Evolutionary conservation across 2,329 filamentous ascomycete genomes (phyloP), one percentile per base, ranked within the genome.

Genomic region (Sporothrix brunneoviolacea): DNA sequence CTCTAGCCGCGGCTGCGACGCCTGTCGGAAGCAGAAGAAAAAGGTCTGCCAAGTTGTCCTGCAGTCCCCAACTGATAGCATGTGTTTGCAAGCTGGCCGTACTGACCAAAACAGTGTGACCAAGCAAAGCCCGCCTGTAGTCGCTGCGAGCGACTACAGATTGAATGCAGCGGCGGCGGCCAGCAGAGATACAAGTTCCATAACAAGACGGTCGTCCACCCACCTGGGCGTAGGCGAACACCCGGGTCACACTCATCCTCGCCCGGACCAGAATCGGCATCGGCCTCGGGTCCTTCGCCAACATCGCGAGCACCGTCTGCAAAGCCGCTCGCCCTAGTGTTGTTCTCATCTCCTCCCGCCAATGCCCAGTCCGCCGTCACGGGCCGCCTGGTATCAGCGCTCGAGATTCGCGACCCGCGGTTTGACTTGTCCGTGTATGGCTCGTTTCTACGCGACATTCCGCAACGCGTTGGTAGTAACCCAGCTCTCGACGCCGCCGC

Each of bases 1-100:
- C 2, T 52, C 54, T 1, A 50, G 53, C 21, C 52, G 52, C 3
- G 55, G 57, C 48, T 58, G 57, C 24, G 48, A 57, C 24, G 55
- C 48, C 37, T 58, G 57, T 16, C 52, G 55, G 6, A 35, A 27
- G 1, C 57, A 58, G 27, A 58, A 58, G 43, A 58, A 58, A 33
- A 56, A 56, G 40, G 56, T 52, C 18, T 4, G 30, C 10, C 13
- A 3, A 6, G 7, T 8, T 18, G 15, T 30, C 15, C 4, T 4
- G 9, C 8, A 42, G 10, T 28, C 15, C 15, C 8, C 22, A 16
- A 18, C 22, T 48, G 18, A 42, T n/a, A n/a, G n/a, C n/a, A n/a
- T n/a, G n/a, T n/a, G n/a, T n/a, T n/a, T n/a, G n/a, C n/a, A n/a
- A n/a, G n/a, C n/a, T n/a, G n/a, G n/a, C n/a, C n/a, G n/a, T n/a